phyloP scores from a whole-genome alignment of 2,329 filamentous ascomycete genomes.

The Lachnellula suecica region DNA sequence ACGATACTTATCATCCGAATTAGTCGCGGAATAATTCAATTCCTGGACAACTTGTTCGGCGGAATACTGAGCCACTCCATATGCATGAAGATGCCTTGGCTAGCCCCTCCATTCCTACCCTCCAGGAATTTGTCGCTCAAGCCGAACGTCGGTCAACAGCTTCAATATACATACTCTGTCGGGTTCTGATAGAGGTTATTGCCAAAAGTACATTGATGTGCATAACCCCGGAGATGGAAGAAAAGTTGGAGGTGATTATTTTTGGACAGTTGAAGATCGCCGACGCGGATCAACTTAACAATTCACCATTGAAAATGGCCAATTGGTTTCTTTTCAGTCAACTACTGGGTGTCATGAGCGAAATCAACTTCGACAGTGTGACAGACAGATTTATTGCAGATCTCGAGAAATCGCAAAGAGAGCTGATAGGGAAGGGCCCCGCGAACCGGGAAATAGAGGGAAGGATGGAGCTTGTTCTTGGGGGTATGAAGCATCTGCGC shows the following conservation, averaged over 20 bases:
- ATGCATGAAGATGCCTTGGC: conserved; percentile 19
- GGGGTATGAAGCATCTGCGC: conserved; percentile 87
- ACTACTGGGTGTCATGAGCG: conserved; percentile 93
- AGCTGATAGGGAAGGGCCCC: conserved; percentile 69
- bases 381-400: conserved; percentile 79
- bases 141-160: conserved; percentile 89
- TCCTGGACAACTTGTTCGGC: conserved; percentile 50
- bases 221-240: conserved; percentile 88
- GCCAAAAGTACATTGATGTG: conserved; percentile 80
- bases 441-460: conserved; percentile 70
- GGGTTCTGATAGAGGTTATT: conserved; percentile 92
- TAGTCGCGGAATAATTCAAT: conserved; percentile 23
- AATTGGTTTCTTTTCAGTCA: conserved; percentile 97
- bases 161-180: conserved; percentile 93
- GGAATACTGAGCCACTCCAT: conserved; percentile 68
- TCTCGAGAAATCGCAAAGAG: conserved; percentile 74
- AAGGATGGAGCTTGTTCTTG: conserved; percentile 81
- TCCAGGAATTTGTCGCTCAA: conserved; percentile 72
- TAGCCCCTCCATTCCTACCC: conserved; percentile 39
- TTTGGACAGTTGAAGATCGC: conserved; percentile 92
- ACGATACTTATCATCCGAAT: conserved; percentile 1
- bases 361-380: conserved; percentile 84
- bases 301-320: conserved; percentile 80
- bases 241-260: conserved; percentile 91
- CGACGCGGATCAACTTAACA: conserved; percentile 75